Conservation (phyloP, 176 grass and related monocot species). For the Pontederia paniculata region DNA sequence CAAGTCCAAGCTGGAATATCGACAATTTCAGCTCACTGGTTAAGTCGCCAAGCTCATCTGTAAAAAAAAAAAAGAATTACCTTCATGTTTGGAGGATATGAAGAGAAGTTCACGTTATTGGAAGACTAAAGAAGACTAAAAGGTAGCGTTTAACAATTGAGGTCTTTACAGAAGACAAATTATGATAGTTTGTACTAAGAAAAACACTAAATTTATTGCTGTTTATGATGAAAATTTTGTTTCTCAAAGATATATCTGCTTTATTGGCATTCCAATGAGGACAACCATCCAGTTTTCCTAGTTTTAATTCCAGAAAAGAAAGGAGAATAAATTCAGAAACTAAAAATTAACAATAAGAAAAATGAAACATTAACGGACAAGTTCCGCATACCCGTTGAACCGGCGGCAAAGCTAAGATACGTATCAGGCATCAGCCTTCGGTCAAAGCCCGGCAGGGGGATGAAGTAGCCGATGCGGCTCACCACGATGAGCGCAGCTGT, state of each 20-base stretch:
- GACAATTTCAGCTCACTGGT: conserved; percentile 81
- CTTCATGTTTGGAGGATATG: no score
- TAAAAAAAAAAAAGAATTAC: conserved; percentile 2
- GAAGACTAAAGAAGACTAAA: no score
- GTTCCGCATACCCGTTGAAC: conserved; percentile 41
- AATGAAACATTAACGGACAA: neutral
- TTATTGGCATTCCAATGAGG: no score
- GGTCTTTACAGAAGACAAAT: no score
- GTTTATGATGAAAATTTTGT: no score
- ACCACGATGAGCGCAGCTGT: conserved; percentile 67
- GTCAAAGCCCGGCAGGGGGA: conserved; percentile 84
- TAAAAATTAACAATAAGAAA: neutral
- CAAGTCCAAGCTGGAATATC: conserved; percentile 90
- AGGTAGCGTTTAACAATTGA: no score
- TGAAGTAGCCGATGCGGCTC: conserved; percentile 81
- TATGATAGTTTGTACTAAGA: no score
- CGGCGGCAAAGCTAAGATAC: conserved; percentile 81
- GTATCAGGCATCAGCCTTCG: conserved; percentile 75
- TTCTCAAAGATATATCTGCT: no score
- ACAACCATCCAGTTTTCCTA: no score
- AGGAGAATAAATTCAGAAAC: neutral
- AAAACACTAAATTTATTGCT: no score
- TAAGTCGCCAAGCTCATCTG: conserved; percentile 85
- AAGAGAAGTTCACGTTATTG: neutral
- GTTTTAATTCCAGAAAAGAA: conserved; percentile 3